Percentiles rank a stretch among this genome's conserved stretches.
Conservation (phyloP, 805 yeast genomes). For the Naumovozyma dairenensis region DNA sequence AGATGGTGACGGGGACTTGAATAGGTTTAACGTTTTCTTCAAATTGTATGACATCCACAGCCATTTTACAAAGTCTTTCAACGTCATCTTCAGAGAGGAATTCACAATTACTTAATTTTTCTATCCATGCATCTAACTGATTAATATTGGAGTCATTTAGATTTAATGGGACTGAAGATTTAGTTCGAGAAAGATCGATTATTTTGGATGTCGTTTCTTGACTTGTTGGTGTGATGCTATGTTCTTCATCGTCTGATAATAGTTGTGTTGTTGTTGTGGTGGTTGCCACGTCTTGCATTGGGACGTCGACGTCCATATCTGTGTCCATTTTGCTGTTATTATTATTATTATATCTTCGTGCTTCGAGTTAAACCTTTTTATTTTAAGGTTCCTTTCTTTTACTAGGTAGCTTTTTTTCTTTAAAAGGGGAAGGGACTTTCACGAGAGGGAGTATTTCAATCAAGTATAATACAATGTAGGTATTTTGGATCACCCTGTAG, state of each 20-base stretch:
- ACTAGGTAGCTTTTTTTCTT: too few relatives aligned
- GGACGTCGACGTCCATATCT: constrained; percentile 75
- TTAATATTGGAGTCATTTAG: constrained; percentile 39
- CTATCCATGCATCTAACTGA: constrained; percentile 84
- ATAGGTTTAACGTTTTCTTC: constrained; percentile 96
- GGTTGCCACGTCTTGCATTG: constrained; percentile 63
- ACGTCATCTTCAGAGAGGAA: constrained; percentile 76
- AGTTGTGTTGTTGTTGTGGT: constrained; percentile 16
- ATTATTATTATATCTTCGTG: too few relatives aligned
- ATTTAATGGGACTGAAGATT: constrained; percentile 32
- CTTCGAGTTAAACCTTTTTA: too few relatives aligned
- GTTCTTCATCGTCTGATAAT: constrained; percentile 2
- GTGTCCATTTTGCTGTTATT: constrained; percentile 30
- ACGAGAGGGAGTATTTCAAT: too few relatives aligned
- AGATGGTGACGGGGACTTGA: constrained; percentile 88
- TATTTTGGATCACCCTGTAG: too few relatives aligned
- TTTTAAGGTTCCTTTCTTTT: too few relatives aligned
- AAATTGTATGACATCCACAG: constrained; percentile 78
- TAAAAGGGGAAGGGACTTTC: too few relatives aligned
- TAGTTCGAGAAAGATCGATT: constrained; percentile 26
- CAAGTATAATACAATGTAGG: too few relatives aligned
- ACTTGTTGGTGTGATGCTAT: constrained; percentile 1
- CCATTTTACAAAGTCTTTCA: constrained; percentile 74
- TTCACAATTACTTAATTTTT: constrained; percentile 65
- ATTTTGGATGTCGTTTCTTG: constrained; percentile 5